phyloP scores from a whole-genome alignment of 768 basidiomycete genomes.

The Suillus spraguei region DNA sequence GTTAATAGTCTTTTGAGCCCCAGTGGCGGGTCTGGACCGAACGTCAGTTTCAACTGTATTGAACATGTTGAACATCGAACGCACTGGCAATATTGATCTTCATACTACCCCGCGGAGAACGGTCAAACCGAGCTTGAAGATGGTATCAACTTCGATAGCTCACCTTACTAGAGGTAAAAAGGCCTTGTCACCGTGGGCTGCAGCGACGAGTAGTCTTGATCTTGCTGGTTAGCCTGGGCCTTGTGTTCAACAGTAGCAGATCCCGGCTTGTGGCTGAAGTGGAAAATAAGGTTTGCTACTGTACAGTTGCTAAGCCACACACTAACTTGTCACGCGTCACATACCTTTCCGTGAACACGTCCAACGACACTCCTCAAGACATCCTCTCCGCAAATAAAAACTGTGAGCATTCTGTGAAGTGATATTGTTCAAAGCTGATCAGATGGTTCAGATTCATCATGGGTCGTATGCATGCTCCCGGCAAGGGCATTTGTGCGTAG shows the following conservation, averaged over 20 bases:
- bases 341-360: conserved; percentile 25
- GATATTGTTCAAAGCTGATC: conserved; percentile 20
- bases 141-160: conserved; percentile 9
- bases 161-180: conserved; percentile 32
- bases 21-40: conserved; percentile 82
- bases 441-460: conserved; percentile 50
- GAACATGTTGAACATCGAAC: conserved; percentile 33
- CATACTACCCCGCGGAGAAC: conserved; percentile 54
- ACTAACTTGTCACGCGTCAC: conserved; percentile 34
- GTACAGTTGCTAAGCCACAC: conserved; percentile 56
- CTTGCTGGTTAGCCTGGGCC: conserved; percentile 27
- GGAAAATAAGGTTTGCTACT: conserved; percentile 62
- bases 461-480: conserved; percentile 99
- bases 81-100: conserved; percentile 97
- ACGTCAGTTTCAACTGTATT: conserved; percentile 19
- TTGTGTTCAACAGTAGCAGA: conserved; percentile 37
- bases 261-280: conserved; percentile 26
- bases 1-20: conserved; percentile 95
- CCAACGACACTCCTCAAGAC: conserved; percentile 48
- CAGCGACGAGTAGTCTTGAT: conserved; percentile 42
- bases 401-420: conserved; percentile 35
- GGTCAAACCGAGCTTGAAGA: conserved; percentile 5
- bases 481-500: conserved; percentile 98
- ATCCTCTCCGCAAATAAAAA: conserved; percentile 29
- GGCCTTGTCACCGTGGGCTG: conserved; percentile 46